phyloP scores from a whole-genome alignment of 495 filamentous ascomycete species.

The Aspergillus sparsus region DNA sequence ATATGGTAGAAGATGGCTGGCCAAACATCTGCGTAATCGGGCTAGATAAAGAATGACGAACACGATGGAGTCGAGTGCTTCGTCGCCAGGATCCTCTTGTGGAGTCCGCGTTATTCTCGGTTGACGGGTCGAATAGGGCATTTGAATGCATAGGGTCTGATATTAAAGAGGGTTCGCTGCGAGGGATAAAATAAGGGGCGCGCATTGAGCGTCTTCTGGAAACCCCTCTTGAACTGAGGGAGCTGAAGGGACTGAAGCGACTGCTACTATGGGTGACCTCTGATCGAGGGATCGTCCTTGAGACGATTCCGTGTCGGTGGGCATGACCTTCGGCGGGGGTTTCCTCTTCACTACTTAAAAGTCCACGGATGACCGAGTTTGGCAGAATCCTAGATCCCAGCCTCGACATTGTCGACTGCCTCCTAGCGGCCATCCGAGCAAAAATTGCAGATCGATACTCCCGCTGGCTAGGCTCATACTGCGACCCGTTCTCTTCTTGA shows the following conservation, averaged over 20 bases:
- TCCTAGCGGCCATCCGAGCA: conserved; percentile 47
- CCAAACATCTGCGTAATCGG: conserved; percentile 52
- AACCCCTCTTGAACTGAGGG: conserved; percentile 41
- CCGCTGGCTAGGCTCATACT: conserved; percentile 30
- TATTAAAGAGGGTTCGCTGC: conserved; percentile 32
- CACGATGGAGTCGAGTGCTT: conserved; percentile 43
- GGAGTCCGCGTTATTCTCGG: conserved; percentile 33
- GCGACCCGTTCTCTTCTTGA: conserved; percentile 34
- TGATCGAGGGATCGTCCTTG: conserved; percentile 41
- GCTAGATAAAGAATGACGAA: conserved; percentile 46
- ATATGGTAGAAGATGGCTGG: conserved; percentile 31
- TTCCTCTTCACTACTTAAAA: conserved; percentile 50
- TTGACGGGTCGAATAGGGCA: conserved; percentile 28
- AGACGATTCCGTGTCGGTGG: conserved; percentile 49
- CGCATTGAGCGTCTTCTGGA: conserved; percentile 42
- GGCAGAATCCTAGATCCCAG: conserved; percentile 53
- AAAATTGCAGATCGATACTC: conserved; percentile 40
- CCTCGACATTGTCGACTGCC: conserved; percentile 54
- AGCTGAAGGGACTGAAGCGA: conserved; percentile 49
- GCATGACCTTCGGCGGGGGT: conserved; percentile 51
- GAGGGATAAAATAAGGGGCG: conserved; percentile 43
- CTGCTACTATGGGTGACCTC: conserved; percentile 39
- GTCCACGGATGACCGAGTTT: conserved; percentile 48
- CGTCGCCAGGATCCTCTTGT: conserved; percentile 47
- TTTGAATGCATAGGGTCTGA: conserved; percentile 29